Evolutionary conservation across 306 rosid species (phyloP).

Genomic region (Acacia acuminata): DNA sequence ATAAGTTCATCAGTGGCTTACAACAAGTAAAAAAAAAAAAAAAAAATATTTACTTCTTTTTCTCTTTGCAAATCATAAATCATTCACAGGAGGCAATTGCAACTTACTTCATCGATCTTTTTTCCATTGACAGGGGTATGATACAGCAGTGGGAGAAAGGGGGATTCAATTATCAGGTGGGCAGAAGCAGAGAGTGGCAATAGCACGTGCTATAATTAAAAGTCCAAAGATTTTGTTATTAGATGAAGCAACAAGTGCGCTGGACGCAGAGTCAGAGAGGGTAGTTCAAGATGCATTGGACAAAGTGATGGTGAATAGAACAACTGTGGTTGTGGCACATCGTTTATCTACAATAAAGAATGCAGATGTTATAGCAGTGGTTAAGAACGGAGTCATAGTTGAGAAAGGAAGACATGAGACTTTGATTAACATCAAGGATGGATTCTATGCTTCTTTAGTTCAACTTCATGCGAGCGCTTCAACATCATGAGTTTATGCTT

Average conservation of each 20-base stretch:
- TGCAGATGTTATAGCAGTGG: conserved; percentile 86
- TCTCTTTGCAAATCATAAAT: neutral
- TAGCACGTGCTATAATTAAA: conserved; percentile 80
- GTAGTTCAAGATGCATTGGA: conserved; percentile 92
- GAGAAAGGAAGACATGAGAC: conserved; percentile 82
- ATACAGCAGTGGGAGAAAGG: conserved; percentile 79
- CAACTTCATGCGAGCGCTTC: conserved; percentile 68
- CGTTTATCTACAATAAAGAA: conserved; percentile 80
- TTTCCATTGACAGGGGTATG: conserved; percentile 53
- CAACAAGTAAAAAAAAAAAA: conserved; percentile 52
- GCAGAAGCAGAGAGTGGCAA: conserved; percentile 85
- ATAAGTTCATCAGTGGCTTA: conserved; percentile 71
- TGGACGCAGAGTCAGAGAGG: conserved; percentile 85
- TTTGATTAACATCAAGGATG: conserved; percentile 57
- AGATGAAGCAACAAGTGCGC: conserved; percentile 91
- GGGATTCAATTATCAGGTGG: conserved; percentile 88
- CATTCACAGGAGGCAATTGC: neutral
- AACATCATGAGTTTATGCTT: conserved; percentile 32
- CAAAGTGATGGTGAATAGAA: conserved; percentile 72
- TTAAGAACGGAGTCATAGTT: conserved; percentile 79
- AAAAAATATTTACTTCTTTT: neutral
- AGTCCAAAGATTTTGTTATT: conserved; percentile 74
- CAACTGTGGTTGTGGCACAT: conserved; percentile 87
- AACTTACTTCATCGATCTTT: neutral
- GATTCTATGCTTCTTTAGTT: conserved; percentile 81